A percentile compares a stretch with the other conserved stretches of the same genome.
phyloP scores from a whole-genome alignment of 73 alveolate species.

The Paraurostyla sp. region DNA sequence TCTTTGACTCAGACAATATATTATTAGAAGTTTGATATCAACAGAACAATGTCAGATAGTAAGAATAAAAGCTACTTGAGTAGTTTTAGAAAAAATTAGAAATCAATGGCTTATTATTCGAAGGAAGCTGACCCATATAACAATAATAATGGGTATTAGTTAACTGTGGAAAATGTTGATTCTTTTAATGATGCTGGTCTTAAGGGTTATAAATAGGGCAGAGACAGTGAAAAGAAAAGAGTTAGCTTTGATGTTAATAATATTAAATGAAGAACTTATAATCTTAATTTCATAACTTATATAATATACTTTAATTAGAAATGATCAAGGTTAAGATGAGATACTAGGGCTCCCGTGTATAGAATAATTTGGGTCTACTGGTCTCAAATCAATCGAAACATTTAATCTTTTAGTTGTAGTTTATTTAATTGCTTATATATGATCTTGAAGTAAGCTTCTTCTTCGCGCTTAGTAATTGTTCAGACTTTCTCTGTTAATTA shows the following conservation, averaged over 20 bases:
- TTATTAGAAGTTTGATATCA: too few relatives aligned
- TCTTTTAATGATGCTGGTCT: background rate
- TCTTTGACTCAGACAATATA: too few relatives aligned
- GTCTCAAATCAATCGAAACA: conserved; percentile 12
- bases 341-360: background rate
- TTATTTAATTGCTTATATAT: conserved; percentile 5
- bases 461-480: background rate
- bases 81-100: too few relatives aligned
- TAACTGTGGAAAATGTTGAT: conserved; percentile 38
- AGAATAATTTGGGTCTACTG: background rate
- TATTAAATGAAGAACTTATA: background rate
- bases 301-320: background rate
- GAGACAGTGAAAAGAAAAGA: conserved; percentile 2
- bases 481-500: background rate
- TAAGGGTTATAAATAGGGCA: background rate
- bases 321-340: background rate
- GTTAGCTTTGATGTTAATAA: conserved; percentile 32
- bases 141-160: background rate
- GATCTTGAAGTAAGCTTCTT: conserved; percentile 16
- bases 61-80: too few relatives aligned
- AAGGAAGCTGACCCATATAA: too few relatives aligned
- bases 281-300: background rate
- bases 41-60: too few relatives aligned
- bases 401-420: background rate
- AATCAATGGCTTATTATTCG: too few relatives aligned